A percentile compares a stretch with the other conserved stretches of the same genome.
Evolutionary conservation across 768 basidiomycete species (phyloP).

Genomic region (Termitomyces sp.): DNA sequence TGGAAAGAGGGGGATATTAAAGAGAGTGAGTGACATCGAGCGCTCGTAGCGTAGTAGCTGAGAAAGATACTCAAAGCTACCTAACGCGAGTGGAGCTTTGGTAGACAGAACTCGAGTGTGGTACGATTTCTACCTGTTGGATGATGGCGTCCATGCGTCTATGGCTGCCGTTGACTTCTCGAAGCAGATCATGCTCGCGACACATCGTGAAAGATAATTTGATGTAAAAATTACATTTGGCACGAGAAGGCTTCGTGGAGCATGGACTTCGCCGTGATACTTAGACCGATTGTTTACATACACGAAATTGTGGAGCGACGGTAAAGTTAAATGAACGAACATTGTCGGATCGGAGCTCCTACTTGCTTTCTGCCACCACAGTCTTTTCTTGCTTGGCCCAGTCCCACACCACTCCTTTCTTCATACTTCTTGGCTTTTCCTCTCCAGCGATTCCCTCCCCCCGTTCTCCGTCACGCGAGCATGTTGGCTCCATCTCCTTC

Average conservation of each 20-base stretch:
- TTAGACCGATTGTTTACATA: neutral
- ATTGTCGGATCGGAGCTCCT: constrained; percentile 13
- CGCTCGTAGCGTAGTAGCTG: neutral
- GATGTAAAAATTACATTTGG: neutral
- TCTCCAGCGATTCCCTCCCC: constrained; percentile 16
- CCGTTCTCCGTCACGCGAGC: neutral
- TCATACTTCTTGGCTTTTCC: constrained; percentile 11
- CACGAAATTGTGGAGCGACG: neutral
- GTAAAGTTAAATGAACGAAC: neutral
- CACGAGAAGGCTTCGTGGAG: neutral
- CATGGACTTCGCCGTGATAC: neutral
- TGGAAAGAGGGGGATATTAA: neutral
- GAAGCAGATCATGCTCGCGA: neutral
- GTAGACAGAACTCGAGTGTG: neutral
- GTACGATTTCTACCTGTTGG: neutral
- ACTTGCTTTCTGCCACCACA: constrained; percentile 15
- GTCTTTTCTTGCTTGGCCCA: constrained; percentile 14
- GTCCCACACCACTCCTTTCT: constrained; percentile 9
- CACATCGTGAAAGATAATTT: neutral
- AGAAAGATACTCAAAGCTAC: neutral
- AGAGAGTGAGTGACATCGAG: neutral
- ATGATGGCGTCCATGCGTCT: neutral
- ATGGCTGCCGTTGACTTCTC: neutral
- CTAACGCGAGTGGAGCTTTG: neutral
- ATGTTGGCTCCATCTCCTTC: constrained; percentile 13